Evolutionary conservation across 2,329 filamentous ascomycete species (phyloP).

Genomic region (Ophiostoma sp.): DNA sequence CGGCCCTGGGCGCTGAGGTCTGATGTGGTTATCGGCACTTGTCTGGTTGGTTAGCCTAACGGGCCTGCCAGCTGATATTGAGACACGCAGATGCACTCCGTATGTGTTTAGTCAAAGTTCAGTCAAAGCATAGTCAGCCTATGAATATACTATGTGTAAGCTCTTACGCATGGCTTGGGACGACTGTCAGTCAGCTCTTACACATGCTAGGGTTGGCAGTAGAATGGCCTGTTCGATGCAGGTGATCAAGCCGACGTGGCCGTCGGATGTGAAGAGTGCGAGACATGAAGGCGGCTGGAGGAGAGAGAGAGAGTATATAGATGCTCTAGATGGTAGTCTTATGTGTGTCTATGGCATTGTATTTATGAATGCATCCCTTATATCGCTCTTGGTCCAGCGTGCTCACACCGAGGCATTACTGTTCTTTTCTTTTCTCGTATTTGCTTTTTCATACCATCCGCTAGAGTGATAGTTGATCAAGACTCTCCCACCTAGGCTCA

Average conservation of each 20-base stretch:
- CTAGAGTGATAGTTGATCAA: not conserved
- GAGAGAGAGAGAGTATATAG: no score
- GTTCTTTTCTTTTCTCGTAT: not conserved
- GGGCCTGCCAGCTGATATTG: not conserved
- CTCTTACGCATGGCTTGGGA: not conserved
- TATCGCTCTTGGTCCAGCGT: not conserved
- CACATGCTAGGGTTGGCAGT: not conserved
- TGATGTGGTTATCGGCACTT: conserved; percentile 26
- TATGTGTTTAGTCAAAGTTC: no score
- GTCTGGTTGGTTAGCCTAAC: conserved; percentile 26
- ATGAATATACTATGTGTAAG: not conserved
- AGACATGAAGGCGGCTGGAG: not conserved
- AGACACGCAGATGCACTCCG: not conserved
- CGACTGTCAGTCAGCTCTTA: not conserved
- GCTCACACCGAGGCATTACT: not conserved
- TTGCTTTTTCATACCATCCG: not conserved
- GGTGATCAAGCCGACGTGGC: conserved; percentile 11
- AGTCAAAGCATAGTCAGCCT: no score
- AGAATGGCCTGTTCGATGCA: conserved; percentile 1
- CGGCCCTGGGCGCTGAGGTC: not conserved
- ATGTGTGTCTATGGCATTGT: not conserved
- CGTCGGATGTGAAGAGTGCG: not conserved
- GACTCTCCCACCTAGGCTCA: not conserved
- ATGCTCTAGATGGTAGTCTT: not conserved
- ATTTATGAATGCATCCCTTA: not conserved